Conservation (phyloP, 345 rosid species). For the Rhizophora mangle region DNA sequence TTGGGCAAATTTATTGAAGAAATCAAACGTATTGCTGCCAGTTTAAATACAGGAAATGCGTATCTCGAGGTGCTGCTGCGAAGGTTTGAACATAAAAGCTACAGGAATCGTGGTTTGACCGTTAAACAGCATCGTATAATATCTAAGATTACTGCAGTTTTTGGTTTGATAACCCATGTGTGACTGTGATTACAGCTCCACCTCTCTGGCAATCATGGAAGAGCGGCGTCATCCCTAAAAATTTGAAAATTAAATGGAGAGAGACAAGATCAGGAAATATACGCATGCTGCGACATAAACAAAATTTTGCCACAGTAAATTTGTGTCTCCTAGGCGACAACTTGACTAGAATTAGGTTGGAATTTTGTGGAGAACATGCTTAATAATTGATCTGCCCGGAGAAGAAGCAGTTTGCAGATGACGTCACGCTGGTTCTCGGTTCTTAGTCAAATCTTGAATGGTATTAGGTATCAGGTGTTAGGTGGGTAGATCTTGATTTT, state of each 20-base stretch:
- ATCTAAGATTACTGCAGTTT: background rate
- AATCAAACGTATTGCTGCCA: too few species aligned
- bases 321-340: too few species aligned
- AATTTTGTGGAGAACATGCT: too few species aligned
- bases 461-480: too few species aligned
- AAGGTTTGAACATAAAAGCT: slow-evolving; percentile 2
- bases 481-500: too few species aligned
- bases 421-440: too few species aligned
- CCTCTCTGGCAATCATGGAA: background rate
- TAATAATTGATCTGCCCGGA: too few species aligned
- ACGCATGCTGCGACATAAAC: background rate
- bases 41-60: background rate
- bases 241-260: background rate
- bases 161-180: slow-evolving; percentile 20
- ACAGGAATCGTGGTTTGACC: slow-evolving; percentile 35
- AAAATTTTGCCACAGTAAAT: too few species aligned
- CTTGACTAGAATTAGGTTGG: too few species aligned
- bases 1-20: too few species aligned
- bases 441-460: too few species aligned
- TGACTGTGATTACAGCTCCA: slow-evolving; percentile 4
- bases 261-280: background rate
- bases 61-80: slow-evolving; percentile 26
- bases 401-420: too few species aligned
- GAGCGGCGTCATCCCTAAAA: background rate
- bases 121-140: background rate